phyloP scores from a whole-genome alignment of 108 stramenopile genomes.

The Pseudonitzschia delicatissima region DNA sequence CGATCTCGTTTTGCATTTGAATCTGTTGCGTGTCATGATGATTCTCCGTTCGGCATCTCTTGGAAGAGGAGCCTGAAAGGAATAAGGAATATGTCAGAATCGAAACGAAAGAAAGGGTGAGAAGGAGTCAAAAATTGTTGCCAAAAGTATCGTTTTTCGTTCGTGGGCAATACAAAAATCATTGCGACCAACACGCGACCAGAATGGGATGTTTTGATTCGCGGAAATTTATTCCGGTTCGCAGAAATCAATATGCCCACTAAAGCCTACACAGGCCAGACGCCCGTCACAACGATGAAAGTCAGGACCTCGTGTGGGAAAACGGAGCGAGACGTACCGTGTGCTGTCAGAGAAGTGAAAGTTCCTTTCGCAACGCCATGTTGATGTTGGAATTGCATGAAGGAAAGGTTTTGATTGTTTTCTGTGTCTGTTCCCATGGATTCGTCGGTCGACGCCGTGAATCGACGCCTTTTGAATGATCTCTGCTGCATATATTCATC shows the following conservation, averaged over 20 bases:
- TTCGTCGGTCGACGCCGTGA: constrained; percentile 28
- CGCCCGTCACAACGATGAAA: too few relatives aligned
- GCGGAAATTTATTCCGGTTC: too few relatives aligned
- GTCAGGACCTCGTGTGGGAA: too few relatives aligned
- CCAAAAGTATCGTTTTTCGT: not conserved
- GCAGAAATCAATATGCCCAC: too few relatives aligned
- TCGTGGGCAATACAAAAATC: not conserved
- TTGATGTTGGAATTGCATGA: constrained; percentile 21
- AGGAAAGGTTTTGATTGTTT: constrained; percentile 23
- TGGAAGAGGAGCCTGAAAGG: constrained; percentile 18
- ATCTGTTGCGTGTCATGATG: not conserved
- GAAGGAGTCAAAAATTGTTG: too few relatives aligned
- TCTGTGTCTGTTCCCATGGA: constrained; percentile 36
- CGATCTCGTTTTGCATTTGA: constrained; percentile 62
- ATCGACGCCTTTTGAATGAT: constrained; percentile 58
- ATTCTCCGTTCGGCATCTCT: constrained; percentile 22
- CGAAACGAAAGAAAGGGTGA: not conserved
- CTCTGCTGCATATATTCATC: constrained; percentile 51
- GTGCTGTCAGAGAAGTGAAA: constrained; percentile 9
- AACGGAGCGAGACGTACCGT: constrained; percentile 22
- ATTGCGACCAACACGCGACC: not conserved
- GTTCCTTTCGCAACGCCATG: constrained; percentile 1
- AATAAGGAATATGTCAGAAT: too few relatives aligned
- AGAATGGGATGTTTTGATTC: not conserved
- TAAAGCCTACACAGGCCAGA: too few relatives aligned